These are phyloP conservation scores for Irpex rosettiformis DNA, from an alignment of 1,284 basidiomycete genomes.

Conservation along the genomic window DNA sequence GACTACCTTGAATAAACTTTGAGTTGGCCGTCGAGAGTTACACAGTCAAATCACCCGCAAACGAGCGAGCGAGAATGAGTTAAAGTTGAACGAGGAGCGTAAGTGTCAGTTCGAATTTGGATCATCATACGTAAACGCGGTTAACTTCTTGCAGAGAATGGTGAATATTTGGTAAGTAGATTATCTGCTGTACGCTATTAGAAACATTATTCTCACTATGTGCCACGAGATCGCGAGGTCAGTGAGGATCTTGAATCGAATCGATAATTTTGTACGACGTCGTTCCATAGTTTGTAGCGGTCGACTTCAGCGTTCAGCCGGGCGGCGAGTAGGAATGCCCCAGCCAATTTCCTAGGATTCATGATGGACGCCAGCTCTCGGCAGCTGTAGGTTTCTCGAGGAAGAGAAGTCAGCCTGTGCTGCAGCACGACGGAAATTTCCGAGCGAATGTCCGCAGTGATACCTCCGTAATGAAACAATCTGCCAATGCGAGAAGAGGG, in stretches of 20 bases:
- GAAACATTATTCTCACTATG: no score
- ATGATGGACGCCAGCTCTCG: slow-evolving; percentile 60
- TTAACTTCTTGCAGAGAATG: no score
- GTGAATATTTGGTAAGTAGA: no score
- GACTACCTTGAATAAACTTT: no score
- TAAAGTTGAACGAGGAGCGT: no score
- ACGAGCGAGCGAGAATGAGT: no score
- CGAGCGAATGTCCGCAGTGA: slow-evolving; percentile 72
- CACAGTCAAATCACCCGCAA: no score
- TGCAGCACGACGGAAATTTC: slow-evolving; percentile 91
- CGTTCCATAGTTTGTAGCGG: slow-evolving; percentile 74
- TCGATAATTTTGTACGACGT: slow-evolving; percentile 37
- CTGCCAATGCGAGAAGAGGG: slow-evolving; percentile 87
- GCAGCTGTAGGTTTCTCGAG: slow-evolving; percentile 90
- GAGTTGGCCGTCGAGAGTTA: no score
- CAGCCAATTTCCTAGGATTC: slow-evolving; percentile 80
- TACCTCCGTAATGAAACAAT: slow-evolving; percentile 90
- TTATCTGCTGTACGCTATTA: no score
- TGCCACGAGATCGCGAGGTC: neutral
- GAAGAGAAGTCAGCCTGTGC: slow-evolving; percentile 89
- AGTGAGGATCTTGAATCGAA: slow-evolving; percentile 14
- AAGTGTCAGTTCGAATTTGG: no score
- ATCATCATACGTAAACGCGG: no score
- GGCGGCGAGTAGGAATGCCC: slow-evolving; percentile 90
- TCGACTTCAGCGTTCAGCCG: slow-evolving; percentile 77